Percentiles rank a stretch among this genome's conserved stretches.
phyloP scores from a whole-genome alignment of 2,329 filamentous ascomycete genomes.

The Phoma sp. region DNA sequence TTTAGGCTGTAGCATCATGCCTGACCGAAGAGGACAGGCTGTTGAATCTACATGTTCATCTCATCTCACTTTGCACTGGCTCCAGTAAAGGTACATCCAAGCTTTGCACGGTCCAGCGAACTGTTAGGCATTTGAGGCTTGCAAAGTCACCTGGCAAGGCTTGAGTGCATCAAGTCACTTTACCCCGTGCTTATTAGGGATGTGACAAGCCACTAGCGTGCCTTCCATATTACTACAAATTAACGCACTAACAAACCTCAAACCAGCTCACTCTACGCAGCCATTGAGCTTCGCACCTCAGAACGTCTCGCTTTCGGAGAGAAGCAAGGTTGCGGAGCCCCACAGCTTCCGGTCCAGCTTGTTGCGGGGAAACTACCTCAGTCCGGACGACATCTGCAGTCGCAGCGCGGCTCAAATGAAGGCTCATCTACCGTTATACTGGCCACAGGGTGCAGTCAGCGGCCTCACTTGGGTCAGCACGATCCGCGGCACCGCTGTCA shows the following conservation, averaged over 20 bases:
- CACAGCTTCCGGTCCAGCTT: not conserved
- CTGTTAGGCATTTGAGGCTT: slow-evolving; percentile 10
- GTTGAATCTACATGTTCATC: not conserved
- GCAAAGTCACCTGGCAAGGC: slow-evolving; percentile 7
- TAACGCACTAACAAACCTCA: slow-evolving; percentile 24
- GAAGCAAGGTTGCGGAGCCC: not conserved
- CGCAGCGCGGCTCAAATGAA: slow-evolving; percentile 3
- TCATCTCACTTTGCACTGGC: not conserved
- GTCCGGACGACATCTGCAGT: not conserved
- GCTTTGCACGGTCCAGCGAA: slow-evolving; percentile 6
- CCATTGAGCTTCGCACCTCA: slow-evolving; percentile 19
- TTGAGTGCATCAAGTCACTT: slow-evolving; percentile 12
- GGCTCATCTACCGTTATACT: not conserved
- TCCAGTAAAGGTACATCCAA: slow-evolving; percentile 4
- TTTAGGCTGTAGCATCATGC: slow-evolving; percentile 13
- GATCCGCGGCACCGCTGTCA: not conserved
- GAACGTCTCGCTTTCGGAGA: not conserved
- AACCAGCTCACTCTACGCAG: slow-evolving; percentile 16
- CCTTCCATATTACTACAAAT: slow-evolving; percentile 18
- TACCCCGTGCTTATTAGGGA: slow-evolving; percentile 9
- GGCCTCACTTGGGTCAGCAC: not conserved
- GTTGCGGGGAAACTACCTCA: slow-evolving; percentile 7
- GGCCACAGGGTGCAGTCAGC: not conserved
- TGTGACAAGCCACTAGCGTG: slow-evolving; percentile 10
- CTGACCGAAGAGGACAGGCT: not conserved